Evolutionary conservation across 345 rosid species (phyloP).

Genomic region (Raphanus raphanistrum): DNA sequence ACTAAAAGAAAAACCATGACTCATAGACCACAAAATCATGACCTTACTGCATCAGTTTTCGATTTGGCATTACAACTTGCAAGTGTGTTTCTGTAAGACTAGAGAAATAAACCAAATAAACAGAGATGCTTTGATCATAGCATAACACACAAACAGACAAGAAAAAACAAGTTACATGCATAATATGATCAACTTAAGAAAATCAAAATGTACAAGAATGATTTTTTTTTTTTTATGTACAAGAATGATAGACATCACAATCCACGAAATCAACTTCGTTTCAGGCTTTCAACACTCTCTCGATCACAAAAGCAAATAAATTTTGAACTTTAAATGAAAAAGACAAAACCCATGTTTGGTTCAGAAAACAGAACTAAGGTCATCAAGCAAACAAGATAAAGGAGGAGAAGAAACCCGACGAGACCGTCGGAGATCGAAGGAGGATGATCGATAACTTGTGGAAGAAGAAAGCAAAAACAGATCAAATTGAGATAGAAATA

Average conservation of each 20-base stretch:
- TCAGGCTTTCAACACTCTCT: neutral
- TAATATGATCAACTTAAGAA: slow-evolving; percentile 10
- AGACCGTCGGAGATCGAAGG: neutral
- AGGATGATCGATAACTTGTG: neutral
- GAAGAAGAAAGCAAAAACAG: neutral
- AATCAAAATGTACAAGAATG: neutral
- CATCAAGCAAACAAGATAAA: neutral
- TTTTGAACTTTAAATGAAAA: neutral
- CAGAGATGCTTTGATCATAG: neutral
- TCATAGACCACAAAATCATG: neutral
- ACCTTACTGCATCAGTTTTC: neutral
- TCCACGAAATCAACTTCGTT: neutral
- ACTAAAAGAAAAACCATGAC: neutral
- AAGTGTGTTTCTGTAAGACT: neutral
- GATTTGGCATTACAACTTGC: neutral
- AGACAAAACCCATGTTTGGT: slow-evolving; percentile 3
- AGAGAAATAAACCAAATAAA: neutral
- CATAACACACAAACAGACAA: neutral
- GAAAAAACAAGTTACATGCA: neutral
- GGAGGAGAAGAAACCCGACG: neutral
- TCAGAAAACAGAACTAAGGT: neutral
- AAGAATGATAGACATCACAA: neutral
- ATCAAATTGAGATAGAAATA: neutral
- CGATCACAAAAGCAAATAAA: neutral
- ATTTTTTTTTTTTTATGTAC: too few species aligned